Conservation (phyloP, 2,329 filamentous ascomycete genomes). For the Talaromyces sp. region DNA sequence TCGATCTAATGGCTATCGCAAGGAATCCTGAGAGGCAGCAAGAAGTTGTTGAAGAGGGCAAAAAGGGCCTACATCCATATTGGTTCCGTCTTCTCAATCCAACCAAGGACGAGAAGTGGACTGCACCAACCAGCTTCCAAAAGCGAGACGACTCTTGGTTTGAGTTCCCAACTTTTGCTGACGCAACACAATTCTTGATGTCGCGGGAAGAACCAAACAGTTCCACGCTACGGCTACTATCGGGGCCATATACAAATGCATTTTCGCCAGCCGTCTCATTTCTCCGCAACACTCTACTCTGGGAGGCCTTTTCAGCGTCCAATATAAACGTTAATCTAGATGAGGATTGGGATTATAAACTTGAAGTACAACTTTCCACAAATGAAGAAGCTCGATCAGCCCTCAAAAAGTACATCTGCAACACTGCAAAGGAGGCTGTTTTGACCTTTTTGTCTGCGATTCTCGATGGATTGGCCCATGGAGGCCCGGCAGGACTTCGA, state of each 20-base stretch:
- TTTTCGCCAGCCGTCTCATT: conserved; percentile 73
- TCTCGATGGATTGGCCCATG: conserved; percentile 48
- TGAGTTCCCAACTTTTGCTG: conserved; percentile 42
- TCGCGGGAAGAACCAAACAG: conserved; percentile 22
- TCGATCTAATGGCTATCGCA: conserved; percentile 80
- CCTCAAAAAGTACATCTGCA: conserved; percentile 44
- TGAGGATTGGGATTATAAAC: conserved; percentile 79
- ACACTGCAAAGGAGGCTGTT: conserved; percentile 40
- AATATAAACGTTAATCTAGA: conserved; percentile 60
- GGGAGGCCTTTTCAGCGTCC: conserved; percentile 56
- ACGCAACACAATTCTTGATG: conserved; percentile 38
- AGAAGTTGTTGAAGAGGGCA: conserved; percentile 87
- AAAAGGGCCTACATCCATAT: conserved; percentile 80
- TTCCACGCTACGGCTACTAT: conserved; percentile 26
- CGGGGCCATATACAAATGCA: conserved; percentile 48
- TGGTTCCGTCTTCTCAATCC: conserved; percentile 68
- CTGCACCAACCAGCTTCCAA: conserved; percentile 55
- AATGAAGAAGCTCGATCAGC: conserved; percentile 66
- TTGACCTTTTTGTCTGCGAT: conserved; percentile 47
- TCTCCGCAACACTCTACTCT: conserved; percentile 63
- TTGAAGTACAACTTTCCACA: conserved; percentile 72
- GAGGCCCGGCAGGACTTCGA: conserved; percentile 44
- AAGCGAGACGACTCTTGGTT: conserved; percentile 50
- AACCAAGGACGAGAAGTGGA: conserved; percentile 46
- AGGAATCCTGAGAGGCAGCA: conserved; percentile 66